These are phyloP conservation scores for Paraconiothyrium sp. DNA, from an alignment of 2,329 filamentous ascomycete genomes.

Conservation along the genomic window DNA sequence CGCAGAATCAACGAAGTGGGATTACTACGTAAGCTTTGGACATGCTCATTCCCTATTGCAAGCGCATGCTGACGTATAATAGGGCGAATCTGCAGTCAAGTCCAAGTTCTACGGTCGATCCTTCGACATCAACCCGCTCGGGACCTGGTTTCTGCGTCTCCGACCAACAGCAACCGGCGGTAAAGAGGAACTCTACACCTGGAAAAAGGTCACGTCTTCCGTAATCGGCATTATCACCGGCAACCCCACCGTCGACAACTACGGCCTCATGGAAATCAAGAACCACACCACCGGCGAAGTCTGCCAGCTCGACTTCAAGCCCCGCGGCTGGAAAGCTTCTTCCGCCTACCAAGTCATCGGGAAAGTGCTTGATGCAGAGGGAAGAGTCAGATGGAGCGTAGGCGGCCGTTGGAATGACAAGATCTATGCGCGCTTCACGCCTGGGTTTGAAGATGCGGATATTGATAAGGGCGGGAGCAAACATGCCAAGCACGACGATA, in stretches of 20 bases:
- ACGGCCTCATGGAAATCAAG: slow-evolving; percentile 95
- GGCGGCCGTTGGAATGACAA: slow-evolving; percentile 98
- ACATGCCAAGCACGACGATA: slow-evolving; percentile 65
- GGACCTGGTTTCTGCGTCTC: slow-evolving; percentile 94
- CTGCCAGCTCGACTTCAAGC: slow-evolving; percentile 91
- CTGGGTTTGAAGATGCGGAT: slow-evolving; percentile 83
- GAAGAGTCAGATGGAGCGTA: slow-evolving; percentile 86
- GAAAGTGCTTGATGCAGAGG: slow-evolving; percentile 80
- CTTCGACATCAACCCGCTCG: slow-evolving; percentile 95
- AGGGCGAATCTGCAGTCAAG: slow-evolving; percentile 92
- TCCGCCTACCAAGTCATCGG: slow-evolving; percentile 90
- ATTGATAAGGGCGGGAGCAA: slow-evolving; percentile 55
- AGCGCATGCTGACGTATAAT: slow-evolving; percentile 25
- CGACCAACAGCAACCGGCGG: slow-evolving; percentile 73
- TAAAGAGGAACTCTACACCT: slow-evolving; percentile 88
- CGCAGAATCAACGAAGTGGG: slow-evolving; percentile 93
- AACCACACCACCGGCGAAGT: slow-evolving; percentile 96
- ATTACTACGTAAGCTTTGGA: slow-evolving; percentile 73
- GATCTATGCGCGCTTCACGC: slow-evolving; percentile 91
- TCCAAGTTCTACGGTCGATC: slow-evolving; percentile 98
- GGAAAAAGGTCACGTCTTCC: slow-evolving; percentile 98
- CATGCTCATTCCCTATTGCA: not conserved
- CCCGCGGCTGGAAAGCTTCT: slow-evolving; percentile 93
- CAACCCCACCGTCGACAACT: slow-evolving; percentile 96
- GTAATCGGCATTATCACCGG: slow-evolving; percentile 99